Conservation (phyloP, 2,329 filamentous ascomycete species). For the Leptosphaerulina australis region DNA sequence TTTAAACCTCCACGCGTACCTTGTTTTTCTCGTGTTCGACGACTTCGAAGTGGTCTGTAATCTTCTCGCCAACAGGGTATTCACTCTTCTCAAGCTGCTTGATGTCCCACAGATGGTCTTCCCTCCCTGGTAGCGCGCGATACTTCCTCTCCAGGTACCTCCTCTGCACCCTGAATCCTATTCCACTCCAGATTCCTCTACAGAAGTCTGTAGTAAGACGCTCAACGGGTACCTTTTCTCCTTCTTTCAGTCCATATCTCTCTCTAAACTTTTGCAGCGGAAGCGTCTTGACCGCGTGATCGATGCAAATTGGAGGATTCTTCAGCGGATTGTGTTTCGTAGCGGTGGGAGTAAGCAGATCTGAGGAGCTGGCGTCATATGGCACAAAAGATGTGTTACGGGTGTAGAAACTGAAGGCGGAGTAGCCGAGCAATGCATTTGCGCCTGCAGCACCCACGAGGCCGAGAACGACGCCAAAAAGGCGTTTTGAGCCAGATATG, state of each 20-base stretch:
- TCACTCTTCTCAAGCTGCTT: slow-evolving; percentile 40
- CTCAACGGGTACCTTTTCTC: slow-evolving; percentile 32
- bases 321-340: slow-evolving; percentile 40
- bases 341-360: slow-evolving; percentile 32
- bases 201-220: slow-evolving; percentile 48
- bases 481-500: slow-evolving; percentile 37
- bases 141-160: slow-evolving; percentile 47
- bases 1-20: no score
- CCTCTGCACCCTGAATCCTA: slow-evolving; percentile 46
- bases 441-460: slow-evolving; percentile 38
- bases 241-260: slow-evolving; percentile 24
- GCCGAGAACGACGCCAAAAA: slow-evolving; percentile 41
- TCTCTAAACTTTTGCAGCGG: slow-evolving; percentile 42
- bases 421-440: slow-evolving; percentile 44
- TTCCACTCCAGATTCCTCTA: slow-evolving; percentile 46
- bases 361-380: slow-evolving; percentile 37
- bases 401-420: slow-evolving; percentile 43
- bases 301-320: slow-evolving; percentile 46
- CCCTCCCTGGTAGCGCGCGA: slow-evolving; percentile 37
- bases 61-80: slow-evolving; percentile 45
- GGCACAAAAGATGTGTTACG: slow-evolving; percentile 47
- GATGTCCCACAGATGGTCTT: slow-evolving; percentile 45
- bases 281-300: slow-evolving; percentile 46
- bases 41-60: slow-evolving; percentile 52
- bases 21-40: slow-evolving; percentile 44